phyloP scores from a whole-genome alignment of 2,329 filamentous ascomycete genomes.

The Cladosporium phlei region DNA sequence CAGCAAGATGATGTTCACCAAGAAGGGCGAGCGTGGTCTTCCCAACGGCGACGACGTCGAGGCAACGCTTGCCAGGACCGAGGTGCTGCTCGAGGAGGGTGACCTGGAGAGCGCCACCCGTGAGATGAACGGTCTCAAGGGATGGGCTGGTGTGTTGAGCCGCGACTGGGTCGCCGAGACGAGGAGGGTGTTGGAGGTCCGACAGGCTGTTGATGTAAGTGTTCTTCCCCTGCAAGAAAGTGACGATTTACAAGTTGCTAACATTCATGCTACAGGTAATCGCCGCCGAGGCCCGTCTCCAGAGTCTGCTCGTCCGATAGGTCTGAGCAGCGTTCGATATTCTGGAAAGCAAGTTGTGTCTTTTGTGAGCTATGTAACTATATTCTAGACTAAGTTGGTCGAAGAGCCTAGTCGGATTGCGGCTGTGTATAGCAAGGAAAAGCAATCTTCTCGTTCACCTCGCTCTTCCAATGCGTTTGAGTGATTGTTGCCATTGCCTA shows the following conservation, averaged over 20 bases:
- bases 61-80: conserved; percentile 83
- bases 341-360: no score
- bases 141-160: conserved; percentile 93
- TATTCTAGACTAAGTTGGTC: no score
- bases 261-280: conserved; percentile 58
- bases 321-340: no score
- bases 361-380: no score
- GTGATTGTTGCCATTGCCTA: no score
- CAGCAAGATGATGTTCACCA: conserved; percentile 94
- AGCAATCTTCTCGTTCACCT: no score
- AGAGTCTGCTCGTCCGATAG: conserved; percentile 79
- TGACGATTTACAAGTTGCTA: neutral
- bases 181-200: conserved; percentile 86
- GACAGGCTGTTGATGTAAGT: conserved; percentile 91
- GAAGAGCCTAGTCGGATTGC: no score
- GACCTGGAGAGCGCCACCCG: conserved; percentile 85
- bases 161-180: conserved; percentile 91
- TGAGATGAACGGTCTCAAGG: conserved; percentile 88
- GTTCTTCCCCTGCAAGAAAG: conserved; percentile 2
- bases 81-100: conserved; percentile 87
- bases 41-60: conserved; percentile 86
- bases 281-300: conserved; percentile 80
- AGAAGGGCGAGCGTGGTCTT: conserved; percentile 58
- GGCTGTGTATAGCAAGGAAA: no score
- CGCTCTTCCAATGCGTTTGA: no score